Conservation (phyloP, 1,139 yeast species). For the Taphrina deformans region DNA sequence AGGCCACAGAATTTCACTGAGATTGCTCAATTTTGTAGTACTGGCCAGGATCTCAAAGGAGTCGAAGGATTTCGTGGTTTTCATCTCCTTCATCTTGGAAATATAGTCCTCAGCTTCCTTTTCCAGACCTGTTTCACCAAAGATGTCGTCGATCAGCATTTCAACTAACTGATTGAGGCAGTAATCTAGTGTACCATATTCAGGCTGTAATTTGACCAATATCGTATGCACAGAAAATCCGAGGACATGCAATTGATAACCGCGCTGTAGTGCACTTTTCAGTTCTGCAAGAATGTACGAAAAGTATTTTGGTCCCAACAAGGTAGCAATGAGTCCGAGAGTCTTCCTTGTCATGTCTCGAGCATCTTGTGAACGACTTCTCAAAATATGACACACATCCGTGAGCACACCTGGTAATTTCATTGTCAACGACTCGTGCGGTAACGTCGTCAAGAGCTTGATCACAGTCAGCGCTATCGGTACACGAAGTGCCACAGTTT, state of each 20-base stretch:
- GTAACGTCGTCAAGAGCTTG: constrained; percentile 64
- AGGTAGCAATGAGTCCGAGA: constrained; percentile 61
- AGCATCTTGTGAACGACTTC: constrained; percentile 82
- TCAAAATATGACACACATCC: constrained; percentile 78
- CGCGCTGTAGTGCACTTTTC: constrained; percentile 74
- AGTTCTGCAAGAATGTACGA: constrained; percentile 75
- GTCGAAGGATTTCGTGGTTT: constrained; percentile 83
- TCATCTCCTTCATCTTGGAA: constrained; percentile 86
- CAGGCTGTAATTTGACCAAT: constrained; percentile 56
- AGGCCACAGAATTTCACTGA: constrained; percentile 67
- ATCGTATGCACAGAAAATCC: constrained; percentile 82
- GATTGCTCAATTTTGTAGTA: constrained; percentile 60
- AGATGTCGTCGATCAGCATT: constrained; percentile 85
- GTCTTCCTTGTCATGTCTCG: constrained; percentile 85
- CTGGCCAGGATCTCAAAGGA: constrained; percentile 76
- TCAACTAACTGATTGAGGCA: constrained; percentile 62
- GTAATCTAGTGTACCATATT: constrained; percentile 75
- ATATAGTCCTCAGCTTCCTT: constrained; percentile 92
- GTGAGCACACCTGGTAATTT: constrained; percentile 82
- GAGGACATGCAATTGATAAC: constrained; percentile 91
- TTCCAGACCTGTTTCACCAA: constrained; percentile 91
- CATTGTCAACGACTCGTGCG: constrained; percentile 56
- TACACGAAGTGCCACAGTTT: constrained; percentile 71
- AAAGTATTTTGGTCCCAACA: constrained; percentile 73
- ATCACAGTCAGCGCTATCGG: constrained; percentile 82